These are phyloP conservation scores for Berberis vulgaris DNA, from an alignment of 164 flowering plant genomes.

Conservation along the genomic window DNA sequence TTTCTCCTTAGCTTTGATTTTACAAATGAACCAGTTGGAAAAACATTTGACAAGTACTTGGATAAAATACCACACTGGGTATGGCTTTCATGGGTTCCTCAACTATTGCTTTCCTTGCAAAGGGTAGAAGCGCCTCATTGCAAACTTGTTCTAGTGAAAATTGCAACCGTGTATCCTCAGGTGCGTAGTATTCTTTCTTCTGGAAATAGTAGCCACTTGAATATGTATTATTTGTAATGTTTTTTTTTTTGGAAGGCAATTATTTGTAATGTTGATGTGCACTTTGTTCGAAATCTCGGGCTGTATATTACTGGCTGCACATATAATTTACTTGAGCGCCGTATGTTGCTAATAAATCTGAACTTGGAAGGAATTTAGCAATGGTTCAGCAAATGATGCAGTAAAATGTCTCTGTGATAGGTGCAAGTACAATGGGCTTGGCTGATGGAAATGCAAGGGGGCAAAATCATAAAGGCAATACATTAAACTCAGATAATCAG, in stretches of 20 bases:
- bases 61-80: slow-evolving; percentile 97
- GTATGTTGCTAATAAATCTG: slow-evolving; percentile 91
- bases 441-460: slow-evolving; percentile 51
- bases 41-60: slow-evolving; percentile 78
- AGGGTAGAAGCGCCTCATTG: slow-evolving; percentile 92
- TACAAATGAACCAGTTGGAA: slow-evolving; percentile 81
- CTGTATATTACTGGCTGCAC: slow-evolving; percentile 97
- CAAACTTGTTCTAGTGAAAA: slow-evolving; percentile 78
- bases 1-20: slow-evolving; percentile 96
- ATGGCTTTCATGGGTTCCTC: slow-evolving; percentile 99
- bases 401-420: slow-evolving; percentile 42
- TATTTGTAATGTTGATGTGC: neutral
- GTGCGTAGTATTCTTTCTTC: slow-evolving; percentile 22
- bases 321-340: slow-evolving; percentile 93
- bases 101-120: slow-evolving; percentile 87
- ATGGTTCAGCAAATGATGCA: slow-evolving; percentile 93
- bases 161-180: slow-evolving; percentile 93
- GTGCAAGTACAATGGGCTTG: slow-evolving; percentile 39
- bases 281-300: slow-evolving; percentile 30
- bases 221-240: neutral
- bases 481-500: slow-evolving; percentile 45
- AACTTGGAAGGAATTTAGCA: slow-evolving; percentile 57
- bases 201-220: neutral
- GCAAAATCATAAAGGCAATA: slow-evolving; percentile 37
- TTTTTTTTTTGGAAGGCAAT: too few species aligned